Base-by-base conservation (phyloP, 805 yeast species). In the Metschnikowia peoriensis region DNA sequence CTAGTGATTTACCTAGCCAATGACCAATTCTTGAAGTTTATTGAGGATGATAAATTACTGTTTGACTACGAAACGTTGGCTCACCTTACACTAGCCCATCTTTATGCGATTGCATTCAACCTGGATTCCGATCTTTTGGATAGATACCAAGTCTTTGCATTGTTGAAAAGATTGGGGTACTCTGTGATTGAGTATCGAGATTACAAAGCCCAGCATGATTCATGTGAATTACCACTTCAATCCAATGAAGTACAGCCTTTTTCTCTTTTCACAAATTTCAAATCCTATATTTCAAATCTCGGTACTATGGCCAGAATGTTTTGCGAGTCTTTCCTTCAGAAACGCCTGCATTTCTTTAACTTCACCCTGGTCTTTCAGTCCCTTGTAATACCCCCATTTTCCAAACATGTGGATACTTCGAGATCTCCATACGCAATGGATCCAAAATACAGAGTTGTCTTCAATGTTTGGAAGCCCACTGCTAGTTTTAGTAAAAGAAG, bases 391-490 rank as follows among this genome's bases (percentile, higher is more conserved):
- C 55, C 61, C n/a, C 15, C 47, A 32, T 28, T 32, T 14, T 15
- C 12, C 9, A 28, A 11, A 61, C 64, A 9, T 17, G 62, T 5
- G 55, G 56, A 37, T 10, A 1, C 16, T n/a, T 38, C 17, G 22
- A 43, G 35, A 16, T 51, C 48, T 7, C 49, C 49, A 0, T 49
- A 51, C 11, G 50, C 48, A 1, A 10, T 41, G 16, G 53, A 59
- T 34, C 51, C 53, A 7, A 43, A 53, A 2, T 68, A 65, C 38
- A 51, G 63, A 6, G 69, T 86, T 2, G 72, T 80, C 0, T 91
- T 75, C 60, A 77, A 86, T 61, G 88, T 89, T 2, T 92, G 97
- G 97, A 90, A 88, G 65, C 97, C 98, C 1, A 72, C 77, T 1
- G 77, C 88, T 0, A 68, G 73, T 2, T 92, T 88, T 71, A 84